A percentile compares a stretch with the other conserved stretches of the same genome.
Evolutionary conservation across 345 rosid species (phyloP).

Genomic region (Salix arbutifolia): DNA sequence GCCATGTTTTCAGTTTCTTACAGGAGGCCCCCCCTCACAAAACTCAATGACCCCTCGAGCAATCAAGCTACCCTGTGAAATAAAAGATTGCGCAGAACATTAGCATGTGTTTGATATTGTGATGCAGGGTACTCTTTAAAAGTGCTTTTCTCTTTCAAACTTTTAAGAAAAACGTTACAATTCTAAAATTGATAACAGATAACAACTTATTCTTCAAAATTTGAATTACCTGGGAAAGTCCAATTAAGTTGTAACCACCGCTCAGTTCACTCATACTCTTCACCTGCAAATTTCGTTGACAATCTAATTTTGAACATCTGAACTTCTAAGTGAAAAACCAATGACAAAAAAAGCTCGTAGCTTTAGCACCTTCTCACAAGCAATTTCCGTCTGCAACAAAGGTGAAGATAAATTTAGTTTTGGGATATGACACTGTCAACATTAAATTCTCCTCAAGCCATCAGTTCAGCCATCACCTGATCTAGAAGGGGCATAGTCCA

Average conservation of each 20-base stretch:
- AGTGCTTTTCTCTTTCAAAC: too few relatives aligned
- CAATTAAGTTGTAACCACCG: conserved; percentile 69
- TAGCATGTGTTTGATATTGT: background rate
- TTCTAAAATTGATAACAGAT: background rate
- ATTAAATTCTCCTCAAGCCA: background rate
- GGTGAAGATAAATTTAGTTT: background rate
- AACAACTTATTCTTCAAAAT: background rate
- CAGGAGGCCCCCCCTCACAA: conserved; percentile 81
- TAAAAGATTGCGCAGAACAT: background rate
- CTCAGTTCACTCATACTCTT: conserved; percentile 67
- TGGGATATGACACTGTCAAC: background rate
- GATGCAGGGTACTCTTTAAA: too few relatives aligned
- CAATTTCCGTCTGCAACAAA: conserved; percentile 66
- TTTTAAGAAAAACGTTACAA: background rate
- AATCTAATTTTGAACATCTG: conserved; percentile 2
- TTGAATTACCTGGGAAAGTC: conserved; percentile 74
- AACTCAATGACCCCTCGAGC: conserved; percentile 75
- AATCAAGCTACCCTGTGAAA: conserved; percentile 58
- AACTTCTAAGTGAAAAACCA: conserved; percentile 4
- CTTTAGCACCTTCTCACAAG: conserved; percentile 71
- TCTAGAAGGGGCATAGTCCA: conserved; percentile 80
- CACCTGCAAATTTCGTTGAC: conserved; percentile 39
- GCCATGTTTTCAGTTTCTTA: conserved; percentile 31
- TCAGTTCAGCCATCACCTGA: conserved; percentile 45
- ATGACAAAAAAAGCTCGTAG: background rate